Evolutionary conservation across 805 yeast genomes (phyloP), one percentile per base, ranked within the genome.

Genomic region (Komagataella mondaviorum): DNA sequence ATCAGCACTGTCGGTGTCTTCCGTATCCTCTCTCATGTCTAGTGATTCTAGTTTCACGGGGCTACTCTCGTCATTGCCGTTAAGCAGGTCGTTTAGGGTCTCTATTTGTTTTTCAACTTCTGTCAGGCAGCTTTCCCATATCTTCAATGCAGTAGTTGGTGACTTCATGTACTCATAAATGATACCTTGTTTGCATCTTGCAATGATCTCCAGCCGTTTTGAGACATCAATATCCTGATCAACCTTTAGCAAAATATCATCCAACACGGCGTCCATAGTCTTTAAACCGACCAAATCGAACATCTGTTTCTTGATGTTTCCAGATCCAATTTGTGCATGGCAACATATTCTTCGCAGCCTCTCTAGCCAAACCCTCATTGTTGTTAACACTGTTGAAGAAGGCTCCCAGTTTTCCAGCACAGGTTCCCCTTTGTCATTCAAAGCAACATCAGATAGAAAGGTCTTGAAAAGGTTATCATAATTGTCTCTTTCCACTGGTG

Each of bases 401-500:
- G 78, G 72, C 55, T 73, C 71, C 78, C 79, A 72, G 56, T 71
- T 76, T 8, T 71, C 72, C 3, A 67, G 59, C 1, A 70, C 62
- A 0, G 84, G 83, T 45, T 70, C 70, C 14, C 81, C 81, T 36
- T 69, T 64, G 6, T 75, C 77, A 58, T 70, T 65, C 10, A 82
- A 68, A 3, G 81, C 81, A 36, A 79, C 85, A 30, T 70, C 75
- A 14, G 65, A 59, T 50, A 80, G 68, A 59, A 88, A 88, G n/a
- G 77, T 75, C 17, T 75, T 71, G 60, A 79, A 79, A 18, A 79
- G 57, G 56, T 80, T 80, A 50, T 81, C 76, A 61, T 93, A 93
- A 59, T 87, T 83, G 60, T 87, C 88, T 60, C 85, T 85, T 62
- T 93, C 99, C 18, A 93, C 77, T 0, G 88, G 81, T 3, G 85